Conservation (phyloP, 2,329 filamentous ascomycete genomes). For the Annulohypoxylon truncatum region DNA sequence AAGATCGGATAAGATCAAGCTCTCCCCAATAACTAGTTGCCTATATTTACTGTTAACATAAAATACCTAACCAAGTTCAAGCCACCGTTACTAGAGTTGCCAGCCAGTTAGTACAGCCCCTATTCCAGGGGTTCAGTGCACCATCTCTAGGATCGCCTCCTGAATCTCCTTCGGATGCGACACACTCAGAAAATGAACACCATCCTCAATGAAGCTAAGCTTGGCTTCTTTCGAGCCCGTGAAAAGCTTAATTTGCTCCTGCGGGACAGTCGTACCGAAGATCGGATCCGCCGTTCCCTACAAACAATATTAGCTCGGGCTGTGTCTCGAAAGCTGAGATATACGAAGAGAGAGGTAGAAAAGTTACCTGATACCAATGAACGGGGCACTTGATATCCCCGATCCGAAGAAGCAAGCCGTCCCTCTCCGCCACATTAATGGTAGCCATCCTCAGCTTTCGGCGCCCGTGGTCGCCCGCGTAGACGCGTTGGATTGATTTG, state of each 20-base stretch:
- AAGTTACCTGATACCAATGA: conserved; percentile 62
- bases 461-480: conserved; percentile 62
- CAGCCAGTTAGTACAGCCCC: neutral
- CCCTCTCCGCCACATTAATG: conserved; percentile 58
- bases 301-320: conserved; percentile 22
- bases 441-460: conserved; percentile 60
- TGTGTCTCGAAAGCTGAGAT: neutral
- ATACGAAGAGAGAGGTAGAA: neutral
- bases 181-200: conserved; percentile 62
- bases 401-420: conserved; percentile 60
- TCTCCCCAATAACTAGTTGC: too few species aligned
- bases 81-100: neutral
- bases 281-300: conserved; percentile 61
- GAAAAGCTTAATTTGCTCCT: conserved; percentile 64
- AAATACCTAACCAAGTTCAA: too few species aligned
- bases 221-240: conserved; percentile 58
- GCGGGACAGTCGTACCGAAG: conserved; percentile 55
- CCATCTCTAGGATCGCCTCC: conserved; percentile 52
- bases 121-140: neutral
- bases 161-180: conserved; percentile 61
- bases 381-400: conserved; percentile 63
- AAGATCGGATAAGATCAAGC: too few species aligned
- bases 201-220: conserved; percentile 57
- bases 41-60: too few species aligned
- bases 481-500: conserved; percentile 58